Evolutionary conservation across 225 moss, liverwort and hornwort species (phyloP), one percentile per base, ranked within the genome.

Genomic region (Climacium dendroides): DNA sequence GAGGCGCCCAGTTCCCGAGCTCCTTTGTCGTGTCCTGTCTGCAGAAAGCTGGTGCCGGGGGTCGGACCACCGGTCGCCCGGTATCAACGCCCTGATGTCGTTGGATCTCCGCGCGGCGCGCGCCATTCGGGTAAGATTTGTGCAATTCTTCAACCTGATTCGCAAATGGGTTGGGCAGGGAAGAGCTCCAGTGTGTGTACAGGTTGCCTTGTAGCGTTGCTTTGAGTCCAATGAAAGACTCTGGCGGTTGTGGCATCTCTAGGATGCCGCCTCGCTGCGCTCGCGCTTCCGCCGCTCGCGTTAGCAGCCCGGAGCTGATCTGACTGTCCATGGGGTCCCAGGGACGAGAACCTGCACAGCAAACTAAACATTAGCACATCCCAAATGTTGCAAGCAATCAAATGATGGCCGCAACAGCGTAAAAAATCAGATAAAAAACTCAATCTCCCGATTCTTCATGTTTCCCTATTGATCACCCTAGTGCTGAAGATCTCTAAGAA

Each of bases 171-270:
- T 88, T 85, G 70, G 88, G 61, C 50, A 87, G 60, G n/a, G 90
- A 82, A 57, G 89, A 61, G 87, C 90, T 87, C 96, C 96, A 95
- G 55, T 90, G 86, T 45, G 93, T 85, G 86, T 90, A 90, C 20
- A 94, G 84, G 17, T 85, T 94, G 5, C 96, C 94, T 54, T 91
- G 94, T 28, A 82, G 58, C 87, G 89, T 61, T 29, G 91, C 90
- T 65, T 93, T 95, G 82, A 95, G 91, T 35, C 95, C 95, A 12
- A 89, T 89, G 60, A 96, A 95, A 22, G 95, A 91, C 18, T 91
- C 91, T 9, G 88, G 78, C 19, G 85, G 52, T 62, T 87, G 92
- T 35, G 85, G 83, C 87, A 85, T 85, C 30, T 88, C 89, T 8
- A 92, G 58, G 35, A 84, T 71, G 70, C 84, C 87, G 63, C 92